Evolutionary conservation across 257 asterid genomes (phyloP).

Genomic region (Nicotiana otophora): DNA sequence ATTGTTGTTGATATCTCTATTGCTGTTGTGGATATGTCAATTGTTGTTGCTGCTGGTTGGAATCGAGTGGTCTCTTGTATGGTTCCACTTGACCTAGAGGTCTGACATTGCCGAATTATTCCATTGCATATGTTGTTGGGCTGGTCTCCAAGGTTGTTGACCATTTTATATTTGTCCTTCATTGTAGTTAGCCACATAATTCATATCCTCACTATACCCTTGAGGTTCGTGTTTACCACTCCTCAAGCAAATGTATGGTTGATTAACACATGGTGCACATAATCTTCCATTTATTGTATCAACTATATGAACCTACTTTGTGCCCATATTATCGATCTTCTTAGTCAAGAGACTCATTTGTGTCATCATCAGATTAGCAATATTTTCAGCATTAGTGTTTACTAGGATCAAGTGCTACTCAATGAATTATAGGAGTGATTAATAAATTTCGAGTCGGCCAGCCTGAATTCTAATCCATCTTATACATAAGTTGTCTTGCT

Average conservation of each 20-base stretch:
- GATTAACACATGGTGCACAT: neutral
- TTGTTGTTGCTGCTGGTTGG: neutral
- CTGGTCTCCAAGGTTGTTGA: neutral
- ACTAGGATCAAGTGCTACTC: neutral
- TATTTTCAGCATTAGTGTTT: neutral
- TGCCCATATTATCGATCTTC: neutral
- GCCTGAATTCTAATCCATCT: neutral
- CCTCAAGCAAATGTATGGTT: neutral
- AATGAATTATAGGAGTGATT: neutral
- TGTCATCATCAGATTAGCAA: neutral
- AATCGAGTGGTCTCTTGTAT: neutral
- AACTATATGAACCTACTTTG: neutral
- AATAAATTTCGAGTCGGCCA: neutral
- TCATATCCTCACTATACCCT: neutral
- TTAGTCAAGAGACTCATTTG: neutral
- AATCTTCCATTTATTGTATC: neutral
- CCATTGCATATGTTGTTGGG: neutral
- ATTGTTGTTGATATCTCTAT: neutral
- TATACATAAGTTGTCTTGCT: neutral
- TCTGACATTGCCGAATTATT: too few species aligned
- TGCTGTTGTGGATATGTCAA: neutral
- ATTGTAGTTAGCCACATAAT: neutral
- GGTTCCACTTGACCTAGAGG: neutral
- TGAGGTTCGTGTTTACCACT: neutral
- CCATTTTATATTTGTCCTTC: neutral